Base-by-base conservation (phyloP, 371 early-diverging fungal species). In the Mucor racemosus region DNA sequence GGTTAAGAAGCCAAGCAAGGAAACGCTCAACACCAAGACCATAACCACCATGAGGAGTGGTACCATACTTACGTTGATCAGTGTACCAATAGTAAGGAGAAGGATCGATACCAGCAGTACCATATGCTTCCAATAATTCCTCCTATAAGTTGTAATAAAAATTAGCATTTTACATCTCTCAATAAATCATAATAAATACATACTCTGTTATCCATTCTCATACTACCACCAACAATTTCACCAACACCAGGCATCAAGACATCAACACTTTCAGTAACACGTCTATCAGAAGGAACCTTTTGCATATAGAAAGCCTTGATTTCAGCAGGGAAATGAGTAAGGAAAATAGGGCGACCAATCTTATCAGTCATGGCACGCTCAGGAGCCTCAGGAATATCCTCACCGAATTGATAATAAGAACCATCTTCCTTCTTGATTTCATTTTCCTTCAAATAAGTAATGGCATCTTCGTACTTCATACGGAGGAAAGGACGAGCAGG, bases 221-320 rank as follows among this genome's bases (percentile, higher is more conserved):
- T 99, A 73, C 96, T 95, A 44, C 99, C 99, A 77, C 99, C 99
- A 41, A 98, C 96, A 84, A 99, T 98, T 86, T 99, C 99, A 70
- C 99, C 99, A 58, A 99, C 99, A 68, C 91, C 92, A 41, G 99
- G 99, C 93, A 99, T 98, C 75, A 99, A 89, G 38, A 99, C 91
- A 84, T 99, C 99, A 35, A 97, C 97, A 69, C 94, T 93, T 85
- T 99, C 97, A 14, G 99, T 99, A 46, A 96, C 85, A 5, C 92
- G 82, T 33, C 79, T 82, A 72, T 96, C 94, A 14, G 93, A 90
- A 58, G 86, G 86, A 75, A 92, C 92, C 58, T 91, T 87, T 78
- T 94, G 95, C 99, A 99, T 99, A 85, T 99, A 99, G 89, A 99
- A 99, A n/a, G 94, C 86, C 90, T 99, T 99, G 86, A 99, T 97